Base-by-base conservation (phyloP, 2,329 filamentous ascomycete genomes). In the Botrytis hyacinthi region DNA sequence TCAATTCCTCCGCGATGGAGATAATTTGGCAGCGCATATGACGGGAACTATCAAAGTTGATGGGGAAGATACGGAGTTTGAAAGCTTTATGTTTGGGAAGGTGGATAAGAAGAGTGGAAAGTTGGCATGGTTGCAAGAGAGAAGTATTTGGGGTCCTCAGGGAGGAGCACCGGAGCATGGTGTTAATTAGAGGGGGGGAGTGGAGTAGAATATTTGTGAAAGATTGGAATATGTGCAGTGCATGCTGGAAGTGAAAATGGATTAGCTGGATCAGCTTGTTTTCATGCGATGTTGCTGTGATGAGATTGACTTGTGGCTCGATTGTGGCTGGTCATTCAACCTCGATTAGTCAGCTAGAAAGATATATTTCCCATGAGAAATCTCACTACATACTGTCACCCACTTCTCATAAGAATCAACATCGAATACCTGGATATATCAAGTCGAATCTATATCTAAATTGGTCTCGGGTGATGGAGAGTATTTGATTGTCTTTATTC, bases 1-100 rank as follows among this genome's bases (percentile, higher is more conserved):
- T 22, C 54, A 71, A 9, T 71, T 71, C 46, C 54, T 71, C 29
- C 57, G 69, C 22, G 69, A 62, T 51, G 42, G 59, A n/a, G 69
- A 71, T 6, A 44, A 7, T 2, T 8, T 71, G 10, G 69, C 69
- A 14, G 69, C 54, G 16, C 69, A 60, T 14, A 71, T 71, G 69
- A 35, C 22, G 26, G 59, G 69, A 20, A 29, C 59, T 7, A 51
- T 71, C 14, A 42, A 51, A 44, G 32, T 71, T 32, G 42, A 51
- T 62, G 69, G 44, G 6, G 42, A 10, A 18, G 57, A 42, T 22
- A 62, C 22, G 8, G n/a, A 51, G 32, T 71, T 71, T 62, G 69
- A 71, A 22, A 63, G 69, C 18, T 71, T 71, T 9, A 51, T 63
- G 42, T 71, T 62, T 51, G 69, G 29, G 44, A 63, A 63, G 42